These are phyloP conservation scores for Backusella mclennaniae DNA, from an alignment of 192 early-diverging fungal genomes.

Conservation along the genomic window DNA sequence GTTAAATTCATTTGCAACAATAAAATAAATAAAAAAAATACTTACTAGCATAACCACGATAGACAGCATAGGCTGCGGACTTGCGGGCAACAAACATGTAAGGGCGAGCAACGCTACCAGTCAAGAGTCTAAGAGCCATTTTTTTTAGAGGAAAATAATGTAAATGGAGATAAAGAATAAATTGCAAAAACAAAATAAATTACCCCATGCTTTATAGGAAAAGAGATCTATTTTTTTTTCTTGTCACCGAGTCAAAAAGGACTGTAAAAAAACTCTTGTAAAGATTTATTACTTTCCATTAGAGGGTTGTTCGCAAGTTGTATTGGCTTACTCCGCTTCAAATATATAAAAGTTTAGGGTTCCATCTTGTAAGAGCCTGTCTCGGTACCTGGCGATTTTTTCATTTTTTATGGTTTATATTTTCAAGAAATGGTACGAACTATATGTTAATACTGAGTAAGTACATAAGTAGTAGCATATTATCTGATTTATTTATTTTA, in stretches of 20 bases:
- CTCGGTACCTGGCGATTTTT: neutral
- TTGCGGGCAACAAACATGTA: constrained; percentile 2
- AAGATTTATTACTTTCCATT: constrained; percentile 8
- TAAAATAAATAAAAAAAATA: neutral
- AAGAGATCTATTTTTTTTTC: constrained; percentile 6
- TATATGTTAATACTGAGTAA: neutral
- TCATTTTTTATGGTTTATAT: neutral
- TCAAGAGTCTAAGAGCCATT: constrained; percentile 20
- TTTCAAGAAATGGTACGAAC: neutral
- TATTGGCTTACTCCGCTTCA: neutral
- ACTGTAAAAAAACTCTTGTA: neutral
- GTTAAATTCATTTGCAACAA: neutral
- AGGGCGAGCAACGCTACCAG: constrained; percentile 12
- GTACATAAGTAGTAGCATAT: neutral
- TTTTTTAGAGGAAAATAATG: neutral
- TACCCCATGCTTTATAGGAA: neutral
- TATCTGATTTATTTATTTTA: neutral
- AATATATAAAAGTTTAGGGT: neutral
- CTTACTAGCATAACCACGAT: constrained; percentile 23
- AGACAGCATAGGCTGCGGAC: constrained; percentile 1
- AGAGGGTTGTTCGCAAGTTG: constrained; percentile 2
- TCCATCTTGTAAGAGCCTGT: neutral
- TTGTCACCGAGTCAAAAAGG: constrained; percentile 25
- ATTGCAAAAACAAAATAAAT: neutral
- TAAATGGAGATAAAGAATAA: constrained; percentile 1